Evolutionary conservation across 2,329 filamentous ascomycete species (phyloP), one percentile per base, ranked within the genome.

Genomic region (Corniculantispora saksenae): DNA sequence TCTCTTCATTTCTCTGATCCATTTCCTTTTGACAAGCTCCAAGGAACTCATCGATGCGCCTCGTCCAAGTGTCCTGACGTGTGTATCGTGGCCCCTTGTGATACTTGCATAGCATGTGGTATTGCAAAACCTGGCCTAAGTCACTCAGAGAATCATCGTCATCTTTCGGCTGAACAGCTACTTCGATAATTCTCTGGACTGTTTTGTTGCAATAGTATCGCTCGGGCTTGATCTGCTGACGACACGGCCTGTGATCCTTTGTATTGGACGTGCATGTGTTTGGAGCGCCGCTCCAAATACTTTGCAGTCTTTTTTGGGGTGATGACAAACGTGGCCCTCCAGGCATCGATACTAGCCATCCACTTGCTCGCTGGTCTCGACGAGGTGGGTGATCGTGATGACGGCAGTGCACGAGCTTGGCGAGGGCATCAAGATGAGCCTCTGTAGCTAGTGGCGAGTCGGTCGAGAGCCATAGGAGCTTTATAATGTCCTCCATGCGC

Each of bases 331-430:
- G 47, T 7, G 45, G 62, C n/a, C 1, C n/a, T 9, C 45, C 35
- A 1, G 63, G 56, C 2, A 64, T 15, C n/a, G 38, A 47, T 10
- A 9, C 1, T 56, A 59, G 27, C 56, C 63, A 59, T 1, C 8
- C 12, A 1, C 17, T 38, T 3, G 55, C 15, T 17, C 63, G 15
- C 6, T 25, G 13, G 47, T 47, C 23, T 54, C 55, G 48, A 13
- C 17, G 8, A 1, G 47, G 63, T 5, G 47, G 63, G 15, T 47
- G 21, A 25, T 64, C 55, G 27, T 64, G 63, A 10, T 47, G 21
- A 12, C 40, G 48, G 29, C 63, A 64, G 10, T 59, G 63, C 8
- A 21, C 21, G 12, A 60, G 15, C 47, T 48, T 45, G 47, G 63
- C 56, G 1, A 64, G 48, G 29, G 12, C 38, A 32, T 61, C 58